A percentile compares a stretch with the other conserved stretches of the same genome.
Evolutionary conservation across 306 rosid species (phyloP).

Genomic region (Lotus japonicus): DNA sequence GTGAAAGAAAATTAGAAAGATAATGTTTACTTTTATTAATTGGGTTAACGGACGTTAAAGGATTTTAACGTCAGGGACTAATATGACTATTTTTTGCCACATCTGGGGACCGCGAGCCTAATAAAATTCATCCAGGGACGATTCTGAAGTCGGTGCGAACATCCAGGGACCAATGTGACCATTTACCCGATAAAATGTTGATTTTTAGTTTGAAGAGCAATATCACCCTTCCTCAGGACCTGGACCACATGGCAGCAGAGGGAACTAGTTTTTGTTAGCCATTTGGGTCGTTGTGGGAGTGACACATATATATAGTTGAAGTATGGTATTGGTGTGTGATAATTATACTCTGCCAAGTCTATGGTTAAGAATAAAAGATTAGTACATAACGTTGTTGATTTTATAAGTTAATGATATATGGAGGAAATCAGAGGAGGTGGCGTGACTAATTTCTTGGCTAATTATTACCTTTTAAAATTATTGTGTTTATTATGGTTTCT

Average conservation of each 20-base stretch:
- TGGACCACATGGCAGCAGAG: conserved; percentile 27
- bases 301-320: background rate
- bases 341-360: conserved; percentile 15
- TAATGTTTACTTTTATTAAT: too few relatives aligned
- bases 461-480: conserved; percentile 19
- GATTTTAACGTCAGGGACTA: too few relatives aligned
- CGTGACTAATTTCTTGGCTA: conserved; percentile 23
- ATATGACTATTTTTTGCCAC: too few relatives aligned
- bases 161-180: too few relatives aligned
- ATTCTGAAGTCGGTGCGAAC: too few relatives aligned
- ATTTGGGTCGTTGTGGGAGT: conserved; percentile 19
- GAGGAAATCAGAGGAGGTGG: background rate
- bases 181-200: conserved; percentile 19
- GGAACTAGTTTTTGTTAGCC: background rate
- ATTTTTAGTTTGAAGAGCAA: conserved; percentile 6
- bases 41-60: too few relatives aligned
- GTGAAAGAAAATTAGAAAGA: too few relatives aligned
- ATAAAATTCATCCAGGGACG: too few relatives aligned
- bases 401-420: conserved; percentile 22
- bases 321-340: background rate
- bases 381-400: conserved; percentile 1
- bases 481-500: background rate
- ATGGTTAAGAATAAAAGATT: conserved; percentile 20
- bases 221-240: background rate
- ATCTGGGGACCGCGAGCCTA: too few relatives aligned